These are phyloP conservation scores for Aureobasidium mangrovei DNA, from an alignment of 2,329 filamentous ascomycete species.

Conservation along the genomic window DNA sequence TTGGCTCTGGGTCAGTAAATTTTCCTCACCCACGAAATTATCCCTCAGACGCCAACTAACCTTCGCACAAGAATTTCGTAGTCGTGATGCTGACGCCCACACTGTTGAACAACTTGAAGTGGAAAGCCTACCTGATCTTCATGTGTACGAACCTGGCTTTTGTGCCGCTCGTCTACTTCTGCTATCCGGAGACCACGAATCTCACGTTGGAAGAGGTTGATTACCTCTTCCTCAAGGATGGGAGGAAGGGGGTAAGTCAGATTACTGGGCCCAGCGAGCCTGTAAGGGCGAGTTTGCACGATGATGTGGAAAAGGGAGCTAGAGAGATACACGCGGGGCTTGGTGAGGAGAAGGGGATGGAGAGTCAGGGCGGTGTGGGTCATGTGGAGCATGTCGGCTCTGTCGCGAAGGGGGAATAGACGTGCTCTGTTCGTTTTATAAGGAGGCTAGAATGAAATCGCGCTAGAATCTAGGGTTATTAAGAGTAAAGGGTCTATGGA, in stretches of 20 bases:
- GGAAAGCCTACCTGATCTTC: slow-evolving; percentile 47
- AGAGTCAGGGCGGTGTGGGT: neutral
- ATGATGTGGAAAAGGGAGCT: slow-evolving; percentile 1
- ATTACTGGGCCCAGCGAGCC: slow-evolving; percentile 19
- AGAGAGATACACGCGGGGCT: neutral
- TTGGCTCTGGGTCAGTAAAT: slow-evolving; percentile 35
- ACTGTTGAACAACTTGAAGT: slow-evolving; percentile 37
- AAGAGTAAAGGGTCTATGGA: no score
- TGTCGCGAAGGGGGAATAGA: no score
- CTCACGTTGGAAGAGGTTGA: slow-evolving; percentile 39
- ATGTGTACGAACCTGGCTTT: slow-evolving; percentile 40
- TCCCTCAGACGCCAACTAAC: neutral
- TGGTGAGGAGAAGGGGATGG: neutral
- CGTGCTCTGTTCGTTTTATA: no score
- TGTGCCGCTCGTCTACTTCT: slow-evolving; percentile 41
- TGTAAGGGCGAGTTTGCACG: slow-evolving; percentile 20
- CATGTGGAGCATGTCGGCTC: neutral
- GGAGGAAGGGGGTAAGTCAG: slow-evolving; percentile 19
- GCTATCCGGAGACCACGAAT: slow-evolving; percentile 37
- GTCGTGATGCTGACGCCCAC: slow-evolving; percentile 46
- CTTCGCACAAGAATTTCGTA: slow-evolving; percentile 36
- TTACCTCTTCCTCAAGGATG: slow-evolving; percentile 30
- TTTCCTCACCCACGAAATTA: no score
- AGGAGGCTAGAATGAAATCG: no score
- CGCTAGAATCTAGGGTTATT: no score